phyloP scores from a whole-genome alignment of 192 early-diverging fungal species.

The Haplosporangium gracile region DNA sequence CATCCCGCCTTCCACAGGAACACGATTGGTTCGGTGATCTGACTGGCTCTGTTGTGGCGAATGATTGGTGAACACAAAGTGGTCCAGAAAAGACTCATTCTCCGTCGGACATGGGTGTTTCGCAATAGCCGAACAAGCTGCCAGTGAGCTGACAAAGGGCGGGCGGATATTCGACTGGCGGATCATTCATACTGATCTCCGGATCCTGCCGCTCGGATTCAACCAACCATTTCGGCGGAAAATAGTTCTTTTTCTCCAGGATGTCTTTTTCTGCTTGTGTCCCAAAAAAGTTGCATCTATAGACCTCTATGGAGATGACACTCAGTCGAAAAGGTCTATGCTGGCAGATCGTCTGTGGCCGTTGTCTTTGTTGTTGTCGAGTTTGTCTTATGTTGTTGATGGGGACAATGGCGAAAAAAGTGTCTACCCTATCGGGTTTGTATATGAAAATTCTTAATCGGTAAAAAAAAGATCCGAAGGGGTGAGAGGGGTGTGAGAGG shows the following conservation, averaged over 20 bases:
- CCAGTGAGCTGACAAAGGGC: background rate
- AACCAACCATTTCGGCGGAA: background rate
- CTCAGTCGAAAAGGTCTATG: background rate
- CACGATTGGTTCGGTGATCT: background rate
- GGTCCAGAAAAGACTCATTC: background rate
- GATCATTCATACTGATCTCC: slow-evolving; percentile 6
- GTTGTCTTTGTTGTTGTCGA: background rate
- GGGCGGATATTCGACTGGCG: background rate
- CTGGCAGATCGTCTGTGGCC: background rate
- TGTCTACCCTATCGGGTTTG: background rate
- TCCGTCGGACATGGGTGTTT: background rate
- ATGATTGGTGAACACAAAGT: background rate
- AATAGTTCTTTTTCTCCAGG: background rate
- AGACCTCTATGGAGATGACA: background rate
- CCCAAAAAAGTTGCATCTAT: background rate
- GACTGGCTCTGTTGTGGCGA: background rate
- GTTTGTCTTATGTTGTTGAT: background rate
- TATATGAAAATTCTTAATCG: slow-evolving; percentile 15
- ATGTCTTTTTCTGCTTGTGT: background rate
- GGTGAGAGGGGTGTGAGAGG: too few relatives aligned
- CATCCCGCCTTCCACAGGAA: background rate
- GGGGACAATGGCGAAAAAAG: background rate
- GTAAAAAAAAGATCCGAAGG: slow-evolving; percentile 15
- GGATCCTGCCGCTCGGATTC: slow-evolving; percentile 9
- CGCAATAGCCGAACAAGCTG: background rate